Percentiles rank a stretch among this genome's conserved stretches.
Conservation (phyloP, 2,329 filamentous ascomycete species). For the Thielaviopsis populi region DNA sequence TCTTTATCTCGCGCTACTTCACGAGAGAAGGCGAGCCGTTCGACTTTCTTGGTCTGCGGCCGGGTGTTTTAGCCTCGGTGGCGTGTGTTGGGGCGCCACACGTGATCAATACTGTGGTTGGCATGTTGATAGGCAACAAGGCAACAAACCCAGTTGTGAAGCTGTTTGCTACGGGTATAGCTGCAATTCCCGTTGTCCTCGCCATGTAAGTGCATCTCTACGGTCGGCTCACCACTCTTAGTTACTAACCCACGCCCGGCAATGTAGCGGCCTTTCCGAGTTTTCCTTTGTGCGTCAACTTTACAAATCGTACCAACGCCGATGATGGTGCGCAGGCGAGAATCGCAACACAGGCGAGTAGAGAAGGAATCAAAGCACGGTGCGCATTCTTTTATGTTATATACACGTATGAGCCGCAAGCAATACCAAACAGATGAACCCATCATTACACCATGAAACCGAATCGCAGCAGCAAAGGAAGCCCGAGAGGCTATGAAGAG, state of each 20-base stretch:
- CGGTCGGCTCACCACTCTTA: slow-evolving; percentile 10
- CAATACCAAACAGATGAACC: slow-evolving; percentile 3
- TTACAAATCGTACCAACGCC: background rate
- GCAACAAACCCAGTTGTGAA: slow-evolving; percentile 15
- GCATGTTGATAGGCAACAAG: background rate
- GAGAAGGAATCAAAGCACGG: background rate
- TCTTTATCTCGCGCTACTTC: slow-evolving; percentile 58
- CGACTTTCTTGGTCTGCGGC: slow-evolving; percentile 28
- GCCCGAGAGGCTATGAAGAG: background rate
- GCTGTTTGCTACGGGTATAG: slow-evolving; percentile 34
- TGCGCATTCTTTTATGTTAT: slow-evolving; percentile 9
- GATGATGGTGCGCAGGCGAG: background rate
- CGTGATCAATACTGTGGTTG: slow-evolving; percentile 24
- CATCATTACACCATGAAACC: background rate
- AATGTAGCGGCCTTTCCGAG: slow-evolving; percentile 6
- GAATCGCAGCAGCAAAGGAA: background rate
- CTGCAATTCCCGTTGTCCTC: slow-evolving; percentile 38
- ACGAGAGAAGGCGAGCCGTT: slow-evolving; percentile 29
- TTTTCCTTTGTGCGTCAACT: slow-evolving; percentile 12
- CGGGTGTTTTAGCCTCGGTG: slow-evolving; percentile 29
- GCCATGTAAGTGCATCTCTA: slow-evolving; percentile 40
- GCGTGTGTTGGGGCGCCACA: slow-evolving; percentile 31
- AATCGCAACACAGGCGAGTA: background rate
- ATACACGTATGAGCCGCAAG: background rate
- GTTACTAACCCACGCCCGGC: background rate